Evolutionary conservation across 192 early-diverging fungal species (phyloP), one percentile per base, ranked within the genome.

Genomic region (Podila epicladia): DNA sequence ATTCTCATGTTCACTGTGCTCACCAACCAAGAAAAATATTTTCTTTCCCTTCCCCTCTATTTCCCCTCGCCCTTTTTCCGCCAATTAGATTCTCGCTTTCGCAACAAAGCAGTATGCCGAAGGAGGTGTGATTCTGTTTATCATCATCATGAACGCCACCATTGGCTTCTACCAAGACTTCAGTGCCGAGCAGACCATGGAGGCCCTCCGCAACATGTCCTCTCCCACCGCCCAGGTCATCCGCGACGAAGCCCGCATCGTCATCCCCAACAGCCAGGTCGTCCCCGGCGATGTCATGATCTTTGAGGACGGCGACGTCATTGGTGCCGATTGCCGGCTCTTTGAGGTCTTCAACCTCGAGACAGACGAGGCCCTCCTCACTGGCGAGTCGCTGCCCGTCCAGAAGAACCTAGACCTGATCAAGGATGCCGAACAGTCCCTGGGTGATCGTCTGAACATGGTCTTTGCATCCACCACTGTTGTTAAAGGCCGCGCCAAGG

Each of bases 91-190:
- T 20, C 85, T 92, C 17, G 87, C 91, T 3, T 90, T 92, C 85
- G 90, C 86, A 7, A 88, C 85, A 59, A 85, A 86, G 55, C 89
- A 93, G 70, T 93, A 85, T 77, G 74, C 91, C 35, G 92, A 92
- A 91, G 92, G 90, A 41, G 92, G 68, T 2, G 92, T 97, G 37
- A 89, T 96, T 45, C 78, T 88, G 32, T 87, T 93, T 58, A 94
- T 97, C 45, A 93, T 95, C 35, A 79, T 91, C 45, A 70, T 95
- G 65, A 97, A 97, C 76, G 89, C 94, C 17, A 64, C 88, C 35
- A 94, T 98, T 68, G 97, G 97, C 4, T 97, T 97, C 71, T 74
- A 88, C 13, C 97, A 98, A 86, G 97, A 98, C 74, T 97, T 90
- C 83, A 91, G 92, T 63, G 96, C 97, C 9, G 96, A 93, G 74